Percentiles rank a stretch among this genome's conserved stretches.
phyloP scores from a whole-genome alignment of 2,329 filamentous ascomycete genomes.

The Gyromitra esculenta region DNA sequence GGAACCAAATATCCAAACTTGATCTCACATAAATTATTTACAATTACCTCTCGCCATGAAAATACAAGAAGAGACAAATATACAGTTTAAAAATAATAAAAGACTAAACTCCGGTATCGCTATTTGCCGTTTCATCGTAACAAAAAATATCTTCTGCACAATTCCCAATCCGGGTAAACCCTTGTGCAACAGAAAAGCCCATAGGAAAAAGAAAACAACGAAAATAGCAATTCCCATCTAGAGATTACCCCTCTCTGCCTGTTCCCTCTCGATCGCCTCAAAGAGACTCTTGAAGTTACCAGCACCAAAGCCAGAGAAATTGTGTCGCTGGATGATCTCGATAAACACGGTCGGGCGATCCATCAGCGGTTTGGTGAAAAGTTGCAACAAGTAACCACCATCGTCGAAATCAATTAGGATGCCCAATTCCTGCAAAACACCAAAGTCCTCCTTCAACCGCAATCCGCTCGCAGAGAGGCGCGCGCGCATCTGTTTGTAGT shows the following conservation, averaged over 20 bases:
- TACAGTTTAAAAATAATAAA: not conserved
- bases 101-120: not conserved
- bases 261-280: slow-evolving; percentile 93
- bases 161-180: not conserved
- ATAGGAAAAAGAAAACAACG: not conserved
- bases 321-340: slow-evolving; percentile 92
- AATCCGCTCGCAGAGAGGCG: slow-evolving; percentile 68
- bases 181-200: not conserved
- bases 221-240: slow-evolving; percentile 60
- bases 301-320: slow-evolving; percentile 90
- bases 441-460: slow-evolving; percentile 79
- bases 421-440: slow-evolving; percentile 77
- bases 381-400: slow-evolving; percentile 79
- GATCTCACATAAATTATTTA: too few relatives aligned
- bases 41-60: too few relatives aligned
- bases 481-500: slow-evolving; percentile 80
- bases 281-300: slow-evolving; percentile 97
- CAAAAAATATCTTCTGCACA: not conserved
- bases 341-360: slow-evolving; percentile 95
- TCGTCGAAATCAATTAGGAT: slow-evolving; percentile 97
- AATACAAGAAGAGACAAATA: not conserved
- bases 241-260: slow-evolving; percentile 84
- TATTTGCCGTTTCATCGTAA: not conserved
- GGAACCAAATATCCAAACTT: not conserved
- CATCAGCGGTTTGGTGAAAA: slow-evolving; percentile 78